Evolutionary conservation across 352 stramenopile genomes (phyloP).

Genomic region (Pythium scleroteichum): DNA sequence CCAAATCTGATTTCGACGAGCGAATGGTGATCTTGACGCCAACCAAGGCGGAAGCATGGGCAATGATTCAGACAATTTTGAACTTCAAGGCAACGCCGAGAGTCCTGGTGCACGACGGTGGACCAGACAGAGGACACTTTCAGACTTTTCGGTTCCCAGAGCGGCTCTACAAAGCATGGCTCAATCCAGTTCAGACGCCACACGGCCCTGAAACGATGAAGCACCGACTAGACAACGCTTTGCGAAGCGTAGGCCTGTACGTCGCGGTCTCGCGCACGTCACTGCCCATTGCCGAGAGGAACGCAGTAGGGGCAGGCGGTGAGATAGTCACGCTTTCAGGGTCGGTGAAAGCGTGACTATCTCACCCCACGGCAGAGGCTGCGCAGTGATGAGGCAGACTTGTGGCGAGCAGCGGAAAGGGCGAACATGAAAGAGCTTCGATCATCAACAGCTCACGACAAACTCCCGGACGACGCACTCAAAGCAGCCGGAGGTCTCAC

Average conservation of each 20-base stretch:
- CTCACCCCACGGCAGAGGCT: neutral
- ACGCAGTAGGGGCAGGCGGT: too few relatives aligned
- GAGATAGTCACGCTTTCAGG: neutral
- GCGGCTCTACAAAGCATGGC: neutral
- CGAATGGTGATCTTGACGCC: neutral
- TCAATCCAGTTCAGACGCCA: neutral
- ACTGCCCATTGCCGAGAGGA: too few relatives aligned
- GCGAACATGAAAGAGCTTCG: neutral
- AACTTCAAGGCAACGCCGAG: neutral
- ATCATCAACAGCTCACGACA: neutral
- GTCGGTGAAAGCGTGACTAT: too few relatives aligned
- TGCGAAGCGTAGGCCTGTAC: too few relatives aligned
- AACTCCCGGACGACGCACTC: too few relatives aligned
- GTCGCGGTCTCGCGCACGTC: too few relatives aligned
- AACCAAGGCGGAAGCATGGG: neutral
- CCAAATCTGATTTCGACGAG: neutral
- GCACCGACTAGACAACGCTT: neutral
- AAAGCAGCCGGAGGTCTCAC: too few relatives aligned
- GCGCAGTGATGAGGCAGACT: neutral
- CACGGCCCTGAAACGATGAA: neutral
- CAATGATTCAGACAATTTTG: slow-evolving; percentile 7
- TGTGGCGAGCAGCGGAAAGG: neutral
- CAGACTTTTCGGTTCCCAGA: slow-evolving; percentile 1
- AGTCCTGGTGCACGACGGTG: neutral
- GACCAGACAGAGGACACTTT: neutral